Base-by-base conservation (phyloP, 768 basidiomycete species). In the Boletus rubroflammeus region DNA sequence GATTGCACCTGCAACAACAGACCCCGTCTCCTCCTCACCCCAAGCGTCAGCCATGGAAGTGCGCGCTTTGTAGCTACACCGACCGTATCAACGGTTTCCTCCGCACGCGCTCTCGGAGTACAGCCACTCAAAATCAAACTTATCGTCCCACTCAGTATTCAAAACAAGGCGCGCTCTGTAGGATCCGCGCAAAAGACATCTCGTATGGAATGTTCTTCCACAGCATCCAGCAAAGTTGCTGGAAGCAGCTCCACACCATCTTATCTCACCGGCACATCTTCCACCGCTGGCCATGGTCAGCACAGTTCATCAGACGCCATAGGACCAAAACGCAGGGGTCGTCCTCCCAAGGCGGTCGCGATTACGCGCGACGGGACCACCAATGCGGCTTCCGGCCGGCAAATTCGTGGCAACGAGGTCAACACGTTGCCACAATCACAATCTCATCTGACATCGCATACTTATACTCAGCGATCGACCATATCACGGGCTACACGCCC, bases 1-100 rank as follows among this genome's bases (percentile, higher is more conserved):
- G 85, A 89, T 67, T 93, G 90, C 77, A 91, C 87, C 29, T 92
- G 90, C 78, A 55, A 71, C 69, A 82, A 78, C 76, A 75, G 71
- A 62, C 67, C 74, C 50, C 66, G 62, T 55, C 55, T 66, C 41
- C 65, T 68, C 50, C 55, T 68, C 48, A 70, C 66, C 55, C 74
- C 67, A 60, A 63, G 58, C 51, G 58, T 53, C 42, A 43, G 46
- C 56, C 54, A 61, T 56, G 76, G 75, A 71, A 61, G 60, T 71
- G 70, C 69, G 60, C 71, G 67, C 53, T 72, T 72, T 67, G 69
- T 71, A 54, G 55, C 67, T 63, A 69, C 75, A 63, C 62, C 74
- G 49, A 71, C 71, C 66, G 63, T 70, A 66, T 73, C 74, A 51
- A 67, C 69, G 51, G 62, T 55, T 58, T 69, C 74, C 43, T 67